Base-by-base conservation (phyloP, 768 basidiomycete species). In the Pisolithus orientalis region DNA sequence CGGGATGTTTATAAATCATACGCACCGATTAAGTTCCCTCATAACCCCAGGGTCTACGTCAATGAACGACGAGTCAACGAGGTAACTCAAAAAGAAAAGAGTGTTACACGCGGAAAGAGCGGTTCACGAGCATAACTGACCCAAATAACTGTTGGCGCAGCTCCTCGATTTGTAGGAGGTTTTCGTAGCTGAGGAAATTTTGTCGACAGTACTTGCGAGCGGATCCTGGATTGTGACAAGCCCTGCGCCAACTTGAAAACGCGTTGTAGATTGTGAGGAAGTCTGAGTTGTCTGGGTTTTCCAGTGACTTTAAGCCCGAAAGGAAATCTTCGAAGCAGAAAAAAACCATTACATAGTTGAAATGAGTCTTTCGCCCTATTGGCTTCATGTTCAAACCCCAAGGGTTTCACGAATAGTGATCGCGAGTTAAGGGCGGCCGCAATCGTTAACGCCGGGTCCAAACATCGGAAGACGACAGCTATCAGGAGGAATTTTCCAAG, bases 401-500 rank as follows among this genome's bases (percentile, higher is more conserved):
- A 80, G 0, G 95, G 94, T 3, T 87, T 80, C 21, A 97, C 67
- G 65, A 97, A 99, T 0, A 94, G 95, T 1, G 90, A 91, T 66
- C 97, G 98, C 1, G 90, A 86, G 63, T 90, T 94, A 39, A 98
- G 72, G 1, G 90, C 82, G 6, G 95, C 95, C 14, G 92, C 93
- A 53, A 99, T 94, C 5, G 95, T 96, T 46, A 99, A 75, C n/a
- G 93, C 95, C 1, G 94, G 91, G 68, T 98, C 95, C 55, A 98
- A 72, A 65, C 95, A 98, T 43, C 83, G 81, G 66, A 97, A 90
- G 38, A 93, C 65, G 2, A 86, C 84, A 5, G 94, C 87, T 25
- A 84, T 81, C 39, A 98, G 74, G 14, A 98, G 75, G 64, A 97
- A 89, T 72, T 97, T 96, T 38, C 94, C 94, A 4, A 96, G 80